Conservation (phyloP, 768 basidiomycete genomes). For the Cytidiella melzeri region DNA sequence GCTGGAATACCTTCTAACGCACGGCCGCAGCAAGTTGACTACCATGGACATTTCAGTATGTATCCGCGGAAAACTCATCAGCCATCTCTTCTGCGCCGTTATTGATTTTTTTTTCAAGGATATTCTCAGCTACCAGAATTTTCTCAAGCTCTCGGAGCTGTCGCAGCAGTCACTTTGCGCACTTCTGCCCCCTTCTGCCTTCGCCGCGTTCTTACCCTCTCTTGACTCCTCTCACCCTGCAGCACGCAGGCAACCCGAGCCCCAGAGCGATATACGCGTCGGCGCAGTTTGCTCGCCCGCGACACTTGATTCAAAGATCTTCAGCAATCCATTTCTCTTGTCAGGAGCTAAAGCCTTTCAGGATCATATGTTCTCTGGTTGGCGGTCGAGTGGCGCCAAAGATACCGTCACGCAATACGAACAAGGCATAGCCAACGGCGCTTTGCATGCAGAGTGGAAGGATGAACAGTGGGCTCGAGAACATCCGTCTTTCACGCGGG, state of each 20-base stretch:
- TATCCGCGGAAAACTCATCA: background rate
- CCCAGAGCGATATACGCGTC: background rate
- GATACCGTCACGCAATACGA: conserved; percentile 38
- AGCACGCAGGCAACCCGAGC: background rate
- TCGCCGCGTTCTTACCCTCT: conserved; percentile 14
- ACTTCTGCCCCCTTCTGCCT: conserved; percentile 25
- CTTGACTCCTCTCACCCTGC: conserved; percentile 23
- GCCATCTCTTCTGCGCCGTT: background rate
- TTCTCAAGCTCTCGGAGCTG: conserved; percentile 22
- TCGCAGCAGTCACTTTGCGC: conserved; percentile 19
- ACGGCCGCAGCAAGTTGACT: conserved; percentile 43
- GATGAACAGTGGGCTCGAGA: conserved; percentile 54
- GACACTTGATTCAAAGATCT: conserved; percentile 33
- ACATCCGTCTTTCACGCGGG: conserved; percentile 22
- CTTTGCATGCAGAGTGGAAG: conserved; percentile 53
- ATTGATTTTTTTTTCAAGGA: conserved; percentile 8
- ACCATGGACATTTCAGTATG: conserved; percentile 44
- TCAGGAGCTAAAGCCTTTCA: conserved; percentile 53
- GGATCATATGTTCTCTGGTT: conserved; percentile 51
- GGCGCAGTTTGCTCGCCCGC: conserved; percentile 4
- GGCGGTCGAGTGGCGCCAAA: conserved; percentile 39
- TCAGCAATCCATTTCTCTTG: conserved; percentile 48
- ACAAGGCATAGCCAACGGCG: conserved; percentile 38
- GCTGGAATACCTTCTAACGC: conserved; percentile 36
- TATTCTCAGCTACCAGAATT: conserved; percentile 18